Evolutionary conservation across 2,329 filamentous ascomycete species (phyloP).

Genomic region (Cytospora piceae): DNA sequence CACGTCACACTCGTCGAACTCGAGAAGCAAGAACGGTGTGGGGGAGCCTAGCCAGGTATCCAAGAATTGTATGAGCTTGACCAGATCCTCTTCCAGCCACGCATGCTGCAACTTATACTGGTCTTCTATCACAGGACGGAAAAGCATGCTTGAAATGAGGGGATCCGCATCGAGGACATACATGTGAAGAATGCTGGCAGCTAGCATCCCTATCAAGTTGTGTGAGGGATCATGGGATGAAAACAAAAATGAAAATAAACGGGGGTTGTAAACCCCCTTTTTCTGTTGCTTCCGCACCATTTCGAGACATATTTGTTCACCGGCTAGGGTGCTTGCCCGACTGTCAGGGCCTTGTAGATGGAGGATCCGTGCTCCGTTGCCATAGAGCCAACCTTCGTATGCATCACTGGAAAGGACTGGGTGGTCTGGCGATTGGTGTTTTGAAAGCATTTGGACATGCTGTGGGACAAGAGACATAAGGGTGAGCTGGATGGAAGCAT

Average conservation of each 20-base stretch:
- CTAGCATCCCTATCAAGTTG: neutral
- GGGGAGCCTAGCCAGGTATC: neutral
- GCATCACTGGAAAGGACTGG: neutral
- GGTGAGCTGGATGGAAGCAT: no score
- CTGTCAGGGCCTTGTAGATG: neutral
- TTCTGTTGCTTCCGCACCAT: neutral
- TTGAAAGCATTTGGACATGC: neutral
- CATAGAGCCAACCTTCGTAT: neutral
- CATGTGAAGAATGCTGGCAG: neutral
- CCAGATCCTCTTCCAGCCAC: neutral
- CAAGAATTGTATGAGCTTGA: neutral
- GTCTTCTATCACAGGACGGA: neutral
- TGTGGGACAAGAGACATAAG: no score
- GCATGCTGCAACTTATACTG: constrained; percentile 1
- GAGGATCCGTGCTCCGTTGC: neutral
- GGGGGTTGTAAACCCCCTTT: neutral
- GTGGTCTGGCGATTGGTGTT: neutral
- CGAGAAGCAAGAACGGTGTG: neutral
- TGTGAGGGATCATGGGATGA: neutral
- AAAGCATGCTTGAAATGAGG: no score
- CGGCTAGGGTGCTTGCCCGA: neutral
- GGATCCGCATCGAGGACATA: no score
- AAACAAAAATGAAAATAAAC: neutral
- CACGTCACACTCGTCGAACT: neutral
- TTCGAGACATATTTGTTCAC: neutral